Base-by-base conservation (phyloP, 1,284 basidiomycete genomes). In the Hemileia vastatrix region DNA sequence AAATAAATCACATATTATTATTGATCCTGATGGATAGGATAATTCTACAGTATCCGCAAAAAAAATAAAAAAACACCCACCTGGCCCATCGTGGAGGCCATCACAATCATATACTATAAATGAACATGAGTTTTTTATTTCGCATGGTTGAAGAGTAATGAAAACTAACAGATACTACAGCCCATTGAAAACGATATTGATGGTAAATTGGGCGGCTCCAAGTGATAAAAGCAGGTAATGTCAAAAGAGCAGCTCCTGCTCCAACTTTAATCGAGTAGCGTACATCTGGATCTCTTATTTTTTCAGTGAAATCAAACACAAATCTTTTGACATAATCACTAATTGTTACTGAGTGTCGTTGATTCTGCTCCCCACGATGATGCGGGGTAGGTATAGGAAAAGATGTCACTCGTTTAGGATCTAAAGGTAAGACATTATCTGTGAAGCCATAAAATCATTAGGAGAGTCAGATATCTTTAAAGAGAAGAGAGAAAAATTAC, bases 241-340 rank as follows among this genome's bases (percentile, higher is more conserved):
- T 70, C n/a, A 73, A 57, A 1, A 71, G 15, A 6, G 71, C 72
- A 51, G 68, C 67, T 18, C 73, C 73, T 9, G 66, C 48, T 5
- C 72, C 73, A n/a, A 72, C 68, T 57, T 74, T 74, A 65, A 74
- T 72, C 11, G 71, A 67, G 48, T 71, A 72, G 44, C 72, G 72
- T 24, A 67, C 67, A 52, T 74, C 70, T 1, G 72, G 68, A 61
- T 73, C 66, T 15, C 66, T 65, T 51, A 71, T 64, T 19, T 68
- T 68, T n/a, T 61, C 40, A 6, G 49, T 36, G 21, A 54, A 54
- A 36, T 61, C 52, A 19, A 54, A 61, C 11, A 61, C 21, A 4
- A 33, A 8, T 8, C 59, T 36, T 18, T 61, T 61, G 43, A 49
- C 40, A 23, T 32, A 21, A 45, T 61, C 52, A 2, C 47, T 11